A percentile compares a stretch with the other conserved stretches of the same genome.
Conservation (phyloP, 1,284 basidiomycete species). For the Malassezia obtusa region DNA sequence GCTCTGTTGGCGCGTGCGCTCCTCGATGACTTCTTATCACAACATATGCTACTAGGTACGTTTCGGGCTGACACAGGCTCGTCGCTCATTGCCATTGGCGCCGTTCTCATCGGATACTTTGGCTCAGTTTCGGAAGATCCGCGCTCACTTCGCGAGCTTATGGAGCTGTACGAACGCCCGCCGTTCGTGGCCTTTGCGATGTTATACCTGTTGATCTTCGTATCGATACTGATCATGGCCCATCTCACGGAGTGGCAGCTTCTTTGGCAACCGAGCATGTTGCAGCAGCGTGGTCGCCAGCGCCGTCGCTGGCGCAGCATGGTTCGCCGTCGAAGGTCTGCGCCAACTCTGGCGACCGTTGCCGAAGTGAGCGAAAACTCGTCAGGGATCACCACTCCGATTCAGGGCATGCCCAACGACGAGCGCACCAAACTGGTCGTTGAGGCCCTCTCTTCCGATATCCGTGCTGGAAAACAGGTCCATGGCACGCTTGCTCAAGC, state of each 20-base stretch:
- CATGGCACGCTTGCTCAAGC: conserved; percentile 11
- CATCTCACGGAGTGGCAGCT: conserved; percentile 46
- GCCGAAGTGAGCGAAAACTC: conserved; percentile 44
- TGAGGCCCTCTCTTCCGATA: not conserved
- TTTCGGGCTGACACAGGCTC: conserved; percentile 53
- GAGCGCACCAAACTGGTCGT: not conserved
- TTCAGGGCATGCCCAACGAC: conserved; percentile 7
- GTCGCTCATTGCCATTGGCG: conserved; percentile 74
- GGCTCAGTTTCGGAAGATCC: conserved; percentile 84
- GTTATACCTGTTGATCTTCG: conserved; percentile 57
- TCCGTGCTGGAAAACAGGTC: not conserved
- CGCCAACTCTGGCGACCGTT: conserved; percentile 40
- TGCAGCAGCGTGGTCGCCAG: conserved; percentile 9
- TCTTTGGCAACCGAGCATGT: conserved; percentile 18
- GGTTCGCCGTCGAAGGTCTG: conserved; percentile 26
- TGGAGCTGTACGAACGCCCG: conserved; percentile 66
- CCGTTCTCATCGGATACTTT: conserved; percentile 79
- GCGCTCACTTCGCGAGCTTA: conserved; percentile 76
- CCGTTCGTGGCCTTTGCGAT: conserved; percentile 66
- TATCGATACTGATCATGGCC: conserved; percentile 51
- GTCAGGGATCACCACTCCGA: conserved; percentile 40
- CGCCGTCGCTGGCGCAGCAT: conserved; percentile 10
- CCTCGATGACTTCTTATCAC: conserved; percentile 75
- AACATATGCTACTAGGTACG: conserved; percentile 63
- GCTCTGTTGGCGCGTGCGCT: conserved; percentile 79